Evolutionary conservation across 2,329 filamentous ascomycete species (phyloP), one percentile per base, ranked within the genome.

Genomic region (Aspergillus hortae): DNA sequence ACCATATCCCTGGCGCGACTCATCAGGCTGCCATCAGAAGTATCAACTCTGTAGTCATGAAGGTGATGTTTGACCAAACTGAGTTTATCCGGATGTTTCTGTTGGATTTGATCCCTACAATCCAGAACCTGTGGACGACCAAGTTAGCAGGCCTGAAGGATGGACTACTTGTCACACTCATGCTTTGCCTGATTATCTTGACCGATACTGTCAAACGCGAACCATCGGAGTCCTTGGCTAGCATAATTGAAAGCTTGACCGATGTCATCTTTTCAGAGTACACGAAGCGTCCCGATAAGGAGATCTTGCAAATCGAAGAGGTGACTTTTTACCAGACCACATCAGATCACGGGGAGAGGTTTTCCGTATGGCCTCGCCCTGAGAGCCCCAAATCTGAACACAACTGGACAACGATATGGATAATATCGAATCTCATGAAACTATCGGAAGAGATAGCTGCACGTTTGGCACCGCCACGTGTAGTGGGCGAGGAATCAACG

Each of bases 241-340:
- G 59, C 11, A 79, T 58, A 49, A 58, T 95, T 5, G 82, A 87
- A 56, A 80, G 81, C n/a, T 70, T 96, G 2, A 67, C 85, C 32
- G 86, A 91, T 42, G 77, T 80, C 4, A 72, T 99, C n/a, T 87
- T 86, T 75, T 74, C 74, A 7, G 92, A 96, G 62, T 97, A 97
- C 69, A 78, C 83, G 4, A 85, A 79, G 57, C 81, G 90, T 54
- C 78, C 84, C 33, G 84, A 88, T 44, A 83, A 84, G 53, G 85
- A 89, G 44, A 82, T 86, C 35, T 77, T 97, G 10, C 87, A 90
- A 57, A 73, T 95, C n/a, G 84, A 89, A 54, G 89, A 96, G 61
- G 67, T 96, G 23, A 74, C 78, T 0, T 88, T 89, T 63, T 75
- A 64, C 65, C 56, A 60, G 32, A 52, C 44, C 23, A 56, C 49